A percentile compares a stretch with the other conserved stretches of the same genome.
Evolutionary conservation across 176 grass and related monocot species (phyloP).

Genomic region (Oryza officinalis): DNA sequence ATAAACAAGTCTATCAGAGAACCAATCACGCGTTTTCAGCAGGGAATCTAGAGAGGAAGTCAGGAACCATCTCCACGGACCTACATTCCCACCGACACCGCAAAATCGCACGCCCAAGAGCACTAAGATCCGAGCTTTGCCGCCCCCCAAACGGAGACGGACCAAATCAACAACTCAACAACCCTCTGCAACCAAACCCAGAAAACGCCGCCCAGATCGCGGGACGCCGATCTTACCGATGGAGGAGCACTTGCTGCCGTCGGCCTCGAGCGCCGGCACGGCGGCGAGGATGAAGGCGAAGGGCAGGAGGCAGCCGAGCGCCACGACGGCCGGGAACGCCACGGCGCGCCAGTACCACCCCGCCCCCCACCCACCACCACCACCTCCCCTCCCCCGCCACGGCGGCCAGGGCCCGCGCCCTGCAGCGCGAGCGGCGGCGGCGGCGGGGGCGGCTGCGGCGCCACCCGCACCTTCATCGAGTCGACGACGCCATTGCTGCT

Average conservation of each 20-base stretch:
- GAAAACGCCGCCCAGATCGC: constrained; percentile 28
- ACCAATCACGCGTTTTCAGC: constrained; percentile 24
- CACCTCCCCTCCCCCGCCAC: constrained; percentile 17
- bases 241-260: constrained; percentile 85
- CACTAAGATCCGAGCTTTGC: constrained; percentile 34
- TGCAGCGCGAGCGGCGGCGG: constrained; percentile 50
- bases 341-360: constrained; percentile 54
- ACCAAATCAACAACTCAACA: constrained; percentile 40
- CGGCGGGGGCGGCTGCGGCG: constrained; percentile 62
- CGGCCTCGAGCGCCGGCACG: constrained; percentile 78
- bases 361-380: not conserved
- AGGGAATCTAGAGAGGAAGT: constrained; percentile 22
- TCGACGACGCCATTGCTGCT: constrained; percentile 93
- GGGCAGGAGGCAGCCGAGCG: constrained; percentile 73
- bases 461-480: constrained; percentile 96
- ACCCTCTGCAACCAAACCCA: constrained; percentile 17
- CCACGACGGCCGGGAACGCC: constrained; percentile 54
- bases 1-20: not conserved
- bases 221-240: constrained; percentile 55
- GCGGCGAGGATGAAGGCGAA: constrained; percentile 89
- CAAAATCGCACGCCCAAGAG: constrained; percentile 26
- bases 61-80: constrained; percentile 13
- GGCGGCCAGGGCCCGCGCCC: constrained; percentile 21
- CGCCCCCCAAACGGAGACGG: constrained; percentile 22
- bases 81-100: constrained; percentile 47